Percentiles rank a stretch among this genome's conserved stretches.
phyloP scores from a whole-genome alignment of 257 asterid species.

The Vinca minor region DNA sequence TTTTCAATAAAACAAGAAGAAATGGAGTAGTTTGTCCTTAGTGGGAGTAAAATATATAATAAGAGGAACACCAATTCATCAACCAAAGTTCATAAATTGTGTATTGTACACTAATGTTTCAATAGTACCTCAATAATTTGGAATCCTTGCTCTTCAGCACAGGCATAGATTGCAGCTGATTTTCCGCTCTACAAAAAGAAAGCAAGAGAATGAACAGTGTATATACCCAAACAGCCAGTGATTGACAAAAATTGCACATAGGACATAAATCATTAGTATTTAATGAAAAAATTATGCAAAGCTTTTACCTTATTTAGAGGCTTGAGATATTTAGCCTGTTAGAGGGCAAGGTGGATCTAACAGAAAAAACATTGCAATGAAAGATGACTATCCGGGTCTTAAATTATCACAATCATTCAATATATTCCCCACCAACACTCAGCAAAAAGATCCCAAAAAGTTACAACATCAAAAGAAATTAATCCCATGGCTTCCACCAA shows the following conservation, averaged over 20 bases:
- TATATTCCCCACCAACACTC: not conserved
- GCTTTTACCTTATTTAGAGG: not conserved
- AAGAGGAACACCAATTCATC: not conserved
- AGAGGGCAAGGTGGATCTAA: not conserved
- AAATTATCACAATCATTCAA: not conserved
- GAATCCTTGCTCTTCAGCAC: slow-evolving; percentile 94
- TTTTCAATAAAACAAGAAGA: not conserved
- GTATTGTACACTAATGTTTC: not conserved
- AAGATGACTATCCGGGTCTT: not conserved
- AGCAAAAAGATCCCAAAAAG: slow-evolving; percentile 1
- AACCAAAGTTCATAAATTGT: not conserved
- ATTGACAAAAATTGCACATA: not conserved
- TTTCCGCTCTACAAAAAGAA: slow-evolving; percentile 72
- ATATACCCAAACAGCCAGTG: not conserved
- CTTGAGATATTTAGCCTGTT: not conserved
- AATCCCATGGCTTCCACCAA: not conserved
- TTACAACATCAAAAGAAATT: not conserved
- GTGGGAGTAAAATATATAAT: not conserved
- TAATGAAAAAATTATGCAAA: not conserved
- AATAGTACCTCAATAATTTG: slow-evolving; percentile 93
- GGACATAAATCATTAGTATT: not conserved
- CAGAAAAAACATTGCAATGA: not conserved
- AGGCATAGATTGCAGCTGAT: slow-evolving; percentile 95
- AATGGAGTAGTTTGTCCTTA: not conserved
- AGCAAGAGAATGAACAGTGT: slow-evolving; percentile 10